Conservation (phyloP, 441 rosid species). For the Jatropha multifida region DNA sequence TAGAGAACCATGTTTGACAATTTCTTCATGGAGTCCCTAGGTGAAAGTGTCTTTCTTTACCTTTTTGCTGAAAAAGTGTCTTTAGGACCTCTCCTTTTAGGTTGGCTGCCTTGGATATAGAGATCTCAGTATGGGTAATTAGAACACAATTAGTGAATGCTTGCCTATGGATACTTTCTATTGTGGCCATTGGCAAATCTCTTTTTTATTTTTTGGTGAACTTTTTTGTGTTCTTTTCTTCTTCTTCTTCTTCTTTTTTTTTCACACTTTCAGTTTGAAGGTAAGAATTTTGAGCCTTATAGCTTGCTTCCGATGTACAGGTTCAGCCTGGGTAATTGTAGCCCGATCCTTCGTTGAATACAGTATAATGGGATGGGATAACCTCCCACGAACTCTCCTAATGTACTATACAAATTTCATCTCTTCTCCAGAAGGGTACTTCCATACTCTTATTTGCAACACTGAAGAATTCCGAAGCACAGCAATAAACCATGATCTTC, state of each 20-base stretch:
- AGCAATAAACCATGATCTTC: slow-evolving; percentile 78
- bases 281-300: not conserved
- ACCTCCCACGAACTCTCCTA: slow-evolving; percentile 73
- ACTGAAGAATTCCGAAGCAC: slow-evolving; percentile 53
- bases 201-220: not conserved
- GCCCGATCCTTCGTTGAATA: slow-evolving; percentile 69
- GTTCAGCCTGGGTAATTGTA: slow-evolving; percentile 90
- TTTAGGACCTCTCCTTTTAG: not conserved
- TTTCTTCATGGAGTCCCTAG: too few species aligned
- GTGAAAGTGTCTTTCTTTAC: not conserved
- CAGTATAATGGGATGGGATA: slow-evolving; percentile 91
- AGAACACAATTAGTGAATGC: not conserved
- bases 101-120: not conserved
- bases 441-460: slow-evolving; percentile 88
- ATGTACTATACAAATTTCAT: slow-evolving; percentile 89
- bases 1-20: too few species aligned
- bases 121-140: too few species aligned
- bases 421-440: slow-evolving; percentile 95
- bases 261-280: not conserved
- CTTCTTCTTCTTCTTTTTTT: not conserved
- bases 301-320: slow-evolving; percentile 35
- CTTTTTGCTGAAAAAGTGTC: not conserved
- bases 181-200: slow-evolving; percentile 3
- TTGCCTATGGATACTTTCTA: not conserved
- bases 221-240: too few species aligned